Evolutionary conservation across 352 stramenopile species (phyloP).

Genomic region (Phytophthora crassamura): DNA sequence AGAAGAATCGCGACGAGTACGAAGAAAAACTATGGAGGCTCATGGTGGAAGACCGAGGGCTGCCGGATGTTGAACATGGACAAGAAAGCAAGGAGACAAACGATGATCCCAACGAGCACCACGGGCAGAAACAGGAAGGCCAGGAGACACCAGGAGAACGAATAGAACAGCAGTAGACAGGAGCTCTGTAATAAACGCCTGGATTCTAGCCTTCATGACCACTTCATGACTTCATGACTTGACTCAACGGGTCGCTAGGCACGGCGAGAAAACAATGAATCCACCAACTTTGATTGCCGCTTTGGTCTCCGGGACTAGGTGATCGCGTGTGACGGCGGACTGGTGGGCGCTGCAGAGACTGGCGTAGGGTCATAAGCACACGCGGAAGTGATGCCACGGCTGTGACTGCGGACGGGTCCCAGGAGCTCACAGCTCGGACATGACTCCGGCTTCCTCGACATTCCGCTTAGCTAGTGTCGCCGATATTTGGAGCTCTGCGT

Average conservation of each 20-base stretch:
- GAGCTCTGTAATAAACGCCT: neutral
- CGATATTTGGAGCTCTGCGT: slow-evolving; percentile 58
- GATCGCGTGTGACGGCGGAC: slow-evolving; percentile 92
- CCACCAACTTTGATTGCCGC: too few species aligned
- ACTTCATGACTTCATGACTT: neutral
- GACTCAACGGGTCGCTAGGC: too few species aligned
- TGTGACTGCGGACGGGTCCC: too few species aligned
- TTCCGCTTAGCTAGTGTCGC: slow-evolving; percentile 28
- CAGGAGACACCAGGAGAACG: neutral
- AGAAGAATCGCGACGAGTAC: slow-evolving; percentile 50
- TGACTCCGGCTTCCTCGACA: neutral
- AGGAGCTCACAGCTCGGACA: too few species aligned
- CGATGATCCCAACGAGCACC: neutral
- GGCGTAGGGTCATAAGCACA: slow-evolving; percentile 33
- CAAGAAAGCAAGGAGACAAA: neutral
- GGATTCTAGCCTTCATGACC: slow-evolving; percentile 13
- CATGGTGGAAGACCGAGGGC: slow-evolving; percentile 16
- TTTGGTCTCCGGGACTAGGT: too few species aligned
- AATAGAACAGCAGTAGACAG: neutral
- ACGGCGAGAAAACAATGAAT: too few species aligned
- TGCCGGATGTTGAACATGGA: slow-evolving; percentile 11
- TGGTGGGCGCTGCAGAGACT: slow-evolving; percentile 57
- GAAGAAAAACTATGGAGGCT: slow-evolving; percentile 37
- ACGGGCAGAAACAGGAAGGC: neutral
- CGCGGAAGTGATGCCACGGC: too few species aligned